Conservation (phyloP, 2,329 filamentous ascomycete genomes). For the Xylaria sp. region DNA sequence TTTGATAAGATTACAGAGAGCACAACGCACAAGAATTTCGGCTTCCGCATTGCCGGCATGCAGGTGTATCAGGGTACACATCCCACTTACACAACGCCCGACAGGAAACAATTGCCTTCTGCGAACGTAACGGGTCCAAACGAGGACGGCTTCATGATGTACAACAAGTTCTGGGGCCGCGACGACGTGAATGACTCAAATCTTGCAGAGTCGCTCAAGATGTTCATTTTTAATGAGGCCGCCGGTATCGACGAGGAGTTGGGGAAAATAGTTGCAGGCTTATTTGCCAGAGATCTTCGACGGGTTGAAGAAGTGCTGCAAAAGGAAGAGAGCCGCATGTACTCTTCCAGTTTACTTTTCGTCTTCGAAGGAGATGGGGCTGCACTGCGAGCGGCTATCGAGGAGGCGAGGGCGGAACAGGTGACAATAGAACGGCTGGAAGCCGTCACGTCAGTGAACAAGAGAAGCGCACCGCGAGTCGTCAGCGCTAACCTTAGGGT, state of each 20-base stretch:
- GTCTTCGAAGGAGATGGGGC: constrained; percentile 71
- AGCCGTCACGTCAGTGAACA: constrained; percentile 45
- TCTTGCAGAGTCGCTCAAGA: constrained; percentile 62
- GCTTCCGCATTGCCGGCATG: constrained; percentile 74
- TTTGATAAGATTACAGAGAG: constrained; percentile 68
- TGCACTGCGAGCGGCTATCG: constrained; percentile 62
- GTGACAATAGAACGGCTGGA: constrained; percentile 10
- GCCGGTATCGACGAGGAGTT: constrained; percentile 69
- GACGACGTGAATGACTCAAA: constrained; percentile 63
- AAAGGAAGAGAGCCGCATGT: constrained; percentile 70
- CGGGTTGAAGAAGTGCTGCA: constrained; percentile 64
- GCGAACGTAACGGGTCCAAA: constrained; percentile 62
- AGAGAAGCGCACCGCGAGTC: constrained; percentile 40
- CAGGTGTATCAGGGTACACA: constrained; percentile 66
- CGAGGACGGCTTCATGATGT: constrained; percentile 66
- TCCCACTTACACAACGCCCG: constrained; percentile 22
- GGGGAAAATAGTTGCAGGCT: constrained; percentile 63
- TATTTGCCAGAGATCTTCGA: constrained; percentile 64
- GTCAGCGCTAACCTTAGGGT: constrained; percentile 55
- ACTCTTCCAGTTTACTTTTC: constrained; percentile 69
- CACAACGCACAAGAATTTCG: constrained; percentile 69
- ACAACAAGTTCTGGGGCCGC: constrained; percentile 72
- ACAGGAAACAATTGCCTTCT: constrained; percentile 17
- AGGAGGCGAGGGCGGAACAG: constrained; percentile 60
- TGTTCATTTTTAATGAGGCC: constrained; percentile 66